A percentile compares a stretch with the other conserved stretches of the same genome.
phyloP scores from a whole-genome alignment of 306 rosid genomes.

The Pyrus communis region DNA sequence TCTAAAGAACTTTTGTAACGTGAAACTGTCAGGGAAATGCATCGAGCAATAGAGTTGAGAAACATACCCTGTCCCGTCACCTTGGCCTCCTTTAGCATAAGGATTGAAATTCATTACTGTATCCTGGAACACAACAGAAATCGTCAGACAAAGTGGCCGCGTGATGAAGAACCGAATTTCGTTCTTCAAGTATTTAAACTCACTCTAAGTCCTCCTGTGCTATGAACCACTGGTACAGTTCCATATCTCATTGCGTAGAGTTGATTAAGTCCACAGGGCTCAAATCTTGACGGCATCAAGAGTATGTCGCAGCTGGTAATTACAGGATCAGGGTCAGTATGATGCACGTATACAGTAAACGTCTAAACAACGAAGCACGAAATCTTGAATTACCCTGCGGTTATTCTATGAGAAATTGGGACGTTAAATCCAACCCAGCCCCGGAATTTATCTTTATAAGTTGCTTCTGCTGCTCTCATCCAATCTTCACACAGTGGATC shows the following conservation, averaged over 20 bases:
- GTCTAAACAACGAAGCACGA: slow-evolving; percentile 4
- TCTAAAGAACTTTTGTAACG: neutral
- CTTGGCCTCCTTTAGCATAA: slow-evolving; percentile 38
- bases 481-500: slow-evolving; percentile 54
- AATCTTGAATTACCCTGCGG: slow-evolving; percentile 63
- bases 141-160: slow-evolving; percentile 1
- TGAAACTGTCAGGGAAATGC: neutral
- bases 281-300: slow-evolving; percentile 84
- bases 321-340: slow-evolving; percentile 21
- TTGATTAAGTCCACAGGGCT: slow-evolving; percentile 91
- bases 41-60: neutral
- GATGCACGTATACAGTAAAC: neutral
- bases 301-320: slow-evolving; percentile 73
- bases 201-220: slow-evolving; percentile 91
- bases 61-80: slow-evolving; percentile 74
- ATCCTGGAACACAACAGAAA: slow-evolving; percentile 47
- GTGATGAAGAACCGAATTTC: slow-evolving; percentile 6
- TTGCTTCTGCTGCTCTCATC: slow-evolving; percentile 74
- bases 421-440: slow-evolving; percentile 93
- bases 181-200: slow-evolving; percentile 27
- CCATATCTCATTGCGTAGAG: slow-evolving; percentile 93
- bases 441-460: slow-evolving; percentile 62
- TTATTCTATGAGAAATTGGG: slow-evolving; percentile 78
- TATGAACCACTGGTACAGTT: slow-evolving; percentile 84
- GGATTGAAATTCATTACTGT: slow-evolving; percentile 66